Base-by-base conservation (phyloP, 257 asterid species). In the Solanum pennellii region DNA sequence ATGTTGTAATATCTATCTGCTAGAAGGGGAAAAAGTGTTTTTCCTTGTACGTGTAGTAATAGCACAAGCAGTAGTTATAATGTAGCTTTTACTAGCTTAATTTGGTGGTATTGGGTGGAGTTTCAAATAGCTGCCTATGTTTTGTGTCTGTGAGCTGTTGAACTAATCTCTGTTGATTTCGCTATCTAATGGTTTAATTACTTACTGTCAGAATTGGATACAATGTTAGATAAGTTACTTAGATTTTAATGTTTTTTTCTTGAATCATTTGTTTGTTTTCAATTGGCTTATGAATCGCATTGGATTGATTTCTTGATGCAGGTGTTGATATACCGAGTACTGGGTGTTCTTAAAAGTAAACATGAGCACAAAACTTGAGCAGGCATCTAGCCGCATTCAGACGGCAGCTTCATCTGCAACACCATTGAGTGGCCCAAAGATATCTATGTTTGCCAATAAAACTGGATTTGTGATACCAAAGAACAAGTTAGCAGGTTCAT, bases 391-490 rank as follows among this genome's bases (percentile, higher is more conserved):
- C 83, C 83, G 74, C 86, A 79, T 89, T 90, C 94, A 88, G 92
- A 89, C 89, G 47, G 68, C 93, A 76, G 88, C 94, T 86, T 74
- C 96, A 31, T 60, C 96, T 29, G 76, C 93, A 41, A 84, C 95
- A 86, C 68, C 94, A n/a, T 75, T 94, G 47, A 89, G 91, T 87
- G 92, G 91, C 84, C 90, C 95, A 52, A 97, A 94, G 93, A 86
- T 82, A 15, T 93, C 98, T 60, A 94, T 91, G 93, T 92, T 95
- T 88, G 93, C 90, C 2, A 93, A 92, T 75, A 95, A 93, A 89
- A 42, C 93, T 45, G 98, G 99, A 84, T 97, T 97, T 89, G 92
- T 97, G 49, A 97, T 97, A 89, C 99, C 98, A 6, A 97, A 94
- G 89, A 97, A 97, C 92, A 97, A 94, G 92, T 88, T 94, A 31